A percentile compares a stretch with the other conserved stretches of the same genome.
Evolutionary conservation across 371 early-diverging fungal species (phyloP).

Genomic region (Mucor racemosus): DNA sequence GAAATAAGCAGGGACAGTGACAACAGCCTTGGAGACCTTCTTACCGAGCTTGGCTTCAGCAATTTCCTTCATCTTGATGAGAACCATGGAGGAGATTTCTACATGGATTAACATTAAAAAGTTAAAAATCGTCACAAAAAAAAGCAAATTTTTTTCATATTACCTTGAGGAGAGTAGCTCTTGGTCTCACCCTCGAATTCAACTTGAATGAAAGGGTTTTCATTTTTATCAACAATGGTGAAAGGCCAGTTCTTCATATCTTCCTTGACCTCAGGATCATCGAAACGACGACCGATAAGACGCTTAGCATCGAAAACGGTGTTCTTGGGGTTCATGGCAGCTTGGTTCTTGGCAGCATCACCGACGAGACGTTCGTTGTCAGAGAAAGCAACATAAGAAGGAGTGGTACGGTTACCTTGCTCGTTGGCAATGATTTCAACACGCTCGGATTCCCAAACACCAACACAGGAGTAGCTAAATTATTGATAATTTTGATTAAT

Average conservation of each 20-base stretch:
- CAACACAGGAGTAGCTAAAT: slow-evolving; percentile 80
- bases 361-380: slow-evolving; percentile 86
- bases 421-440: slow-evolving; percentile 89
- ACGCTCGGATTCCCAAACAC: slow-evolving; percentile 67
- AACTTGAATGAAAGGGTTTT: slow-evolving; percentile 82
- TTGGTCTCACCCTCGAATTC: slow-evolving; percentile 80
- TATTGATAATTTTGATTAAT: slow-evolving; percentile 40
- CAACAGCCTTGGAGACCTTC: slow-evolving; percentile 87
- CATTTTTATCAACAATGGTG: slow-evolving; percentile 75
- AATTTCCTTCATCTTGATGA: slow-evolving; percentile 91
- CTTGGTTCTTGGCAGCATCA: slow-evolving; percentile 89
- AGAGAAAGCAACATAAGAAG: slow-evolving; percentile 91
- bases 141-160: slow-evolving; percentile 18
- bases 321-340: slow-evolving; percentile 83
- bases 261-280: slow-evolving; percentile 84
- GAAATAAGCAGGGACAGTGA: slow-evolving; percentile 94
- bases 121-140: slow-evolving; percentile 9
- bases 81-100: slow-evolving; percentile 92
- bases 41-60: slow-evolving; percentile 87
- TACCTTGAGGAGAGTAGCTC: slow-evolving; percentile 81
- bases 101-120: neutral
- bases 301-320: slow-evolving; percentile 97
- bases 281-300: slow-evolving; percentile 94
- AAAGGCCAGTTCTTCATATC: slow-evolving; percentile 94
- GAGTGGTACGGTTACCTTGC: slow-evolving; percentile 92